Percentiles rank a stretch among this genome's conserved stretches.
Evolutionary conservation across 768 basidiomycete genomes (phyloP).

Genomic region (Kwoniella dendrophila): DNA sequence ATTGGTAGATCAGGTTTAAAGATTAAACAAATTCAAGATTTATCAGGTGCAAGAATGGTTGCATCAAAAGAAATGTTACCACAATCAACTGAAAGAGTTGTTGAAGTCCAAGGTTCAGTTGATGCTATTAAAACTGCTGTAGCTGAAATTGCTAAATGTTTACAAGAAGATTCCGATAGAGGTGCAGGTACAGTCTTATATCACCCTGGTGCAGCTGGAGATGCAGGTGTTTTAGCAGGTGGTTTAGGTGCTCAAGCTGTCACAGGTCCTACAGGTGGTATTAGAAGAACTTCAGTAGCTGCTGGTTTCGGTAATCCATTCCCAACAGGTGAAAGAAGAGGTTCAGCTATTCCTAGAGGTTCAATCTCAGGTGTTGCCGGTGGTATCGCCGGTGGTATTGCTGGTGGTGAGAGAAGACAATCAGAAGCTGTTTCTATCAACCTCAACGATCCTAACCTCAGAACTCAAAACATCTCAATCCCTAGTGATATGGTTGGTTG

Average conservation of each 20-base stretch:
- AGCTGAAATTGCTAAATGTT: conserved; percentile 90
- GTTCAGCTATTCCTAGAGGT: conserved; percentile 56
- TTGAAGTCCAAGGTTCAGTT: conserved; percentile 92
- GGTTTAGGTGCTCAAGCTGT: conserved; percentile 54
- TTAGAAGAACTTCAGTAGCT: conserved; percentile 49
- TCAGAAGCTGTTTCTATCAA: conserved; percentile 27
- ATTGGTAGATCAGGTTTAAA: conserved; percentile 94
- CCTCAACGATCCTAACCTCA: conserved; percentile 67
- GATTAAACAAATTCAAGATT: conserved; percentile 98
- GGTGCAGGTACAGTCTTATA: conserved; percentile 91
- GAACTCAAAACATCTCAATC: conserved; percentile 98
- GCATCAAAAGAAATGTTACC: conserved; percentile 99
- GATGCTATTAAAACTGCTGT: conserved; percentile 92
- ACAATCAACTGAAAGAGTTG: conserved; percentile 97
- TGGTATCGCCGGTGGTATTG: conserved; percentile 56
- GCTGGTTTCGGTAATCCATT: conserved; percentile 41
- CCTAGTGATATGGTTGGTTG: conserved; percentile 96
- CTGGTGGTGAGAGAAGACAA: conserved; percentile 51
- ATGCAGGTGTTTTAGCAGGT: conserved; percentile 56
- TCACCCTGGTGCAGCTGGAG: conserved; percentile 78
- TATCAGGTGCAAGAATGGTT: conserved; percentile 94
- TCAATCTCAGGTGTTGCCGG: conserved; percentile 61
- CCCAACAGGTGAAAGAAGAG: conserved; percentile 37
- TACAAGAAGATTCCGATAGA: conserved; percentile 96
- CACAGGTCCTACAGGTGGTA: conserved; percentile 54